Conservation (phyloP, 441 rosid genomes). For the Croton setiger region DNA sequence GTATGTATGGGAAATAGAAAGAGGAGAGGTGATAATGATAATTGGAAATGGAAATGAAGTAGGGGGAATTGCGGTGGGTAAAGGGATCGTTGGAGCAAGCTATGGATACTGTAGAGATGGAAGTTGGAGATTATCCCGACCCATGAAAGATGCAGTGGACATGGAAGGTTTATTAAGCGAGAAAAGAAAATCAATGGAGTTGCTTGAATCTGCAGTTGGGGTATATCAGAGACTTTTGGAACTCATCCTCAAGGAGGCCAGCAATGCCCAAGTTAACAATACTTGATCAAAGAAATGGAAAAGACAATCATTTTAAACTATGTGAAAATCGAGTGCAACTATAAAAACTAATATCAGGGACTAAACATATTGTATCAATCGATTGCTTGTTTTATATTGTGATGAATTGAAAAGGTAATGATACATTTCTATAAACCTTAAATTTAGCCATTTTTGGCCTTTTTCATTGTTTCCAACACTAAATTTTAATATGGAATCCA, state of each 20-base stretch:
- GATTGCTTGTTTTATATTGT: too few relatives aligned
- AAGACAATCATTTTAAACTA: too few relatives aligned
- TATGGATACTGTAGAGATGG: neutral
- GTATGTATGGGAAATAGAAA: conserved; percentile 34
- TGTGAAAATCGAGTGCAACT: too few relatives aligned
- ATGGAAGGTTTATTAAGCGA: conserved; percentile 25
- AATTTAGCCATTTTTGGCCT: too few relatives aligned
- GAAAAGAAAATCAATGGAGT: conserved; percentile 34
- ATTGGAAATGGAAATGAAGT: conserved; percentile 27
- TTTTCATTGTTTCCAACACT: too few relatives aligned
- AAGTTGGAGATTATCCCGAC: conserved; percentile 8
- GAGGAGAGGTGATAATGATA: conserved; percentile 21
- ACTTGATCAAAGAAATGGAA: too few relatives aligned
- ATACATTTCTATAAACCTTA: too few relatives aligned
- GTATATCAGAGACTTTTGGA: conserved; percentile 37
- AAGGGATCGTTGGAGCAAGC: conserved; percentile 16
- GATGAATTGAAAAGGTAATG: too few relatives aligned
- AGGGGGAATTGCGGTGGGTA: conserved; percentile 29
- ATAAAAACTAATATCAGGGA: too few relatives aligned
- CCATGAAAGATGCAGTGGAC: conserved; percentile 17
- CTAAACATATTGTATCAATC: too few relatives aligned
- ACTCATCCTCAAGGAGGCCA: conserved; percentile 40
- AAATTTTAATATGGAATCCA: too few relatives aligned
- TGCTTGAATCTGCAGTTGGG: conserved; percentile 42
- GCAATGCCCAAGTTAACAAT: too few relatives aligned